Evolutionary conservation across 805 yeast species (phyloP), one percentile per base, ranked within the genome.

Genomic region (Candida coquimbonensis): DNA sequence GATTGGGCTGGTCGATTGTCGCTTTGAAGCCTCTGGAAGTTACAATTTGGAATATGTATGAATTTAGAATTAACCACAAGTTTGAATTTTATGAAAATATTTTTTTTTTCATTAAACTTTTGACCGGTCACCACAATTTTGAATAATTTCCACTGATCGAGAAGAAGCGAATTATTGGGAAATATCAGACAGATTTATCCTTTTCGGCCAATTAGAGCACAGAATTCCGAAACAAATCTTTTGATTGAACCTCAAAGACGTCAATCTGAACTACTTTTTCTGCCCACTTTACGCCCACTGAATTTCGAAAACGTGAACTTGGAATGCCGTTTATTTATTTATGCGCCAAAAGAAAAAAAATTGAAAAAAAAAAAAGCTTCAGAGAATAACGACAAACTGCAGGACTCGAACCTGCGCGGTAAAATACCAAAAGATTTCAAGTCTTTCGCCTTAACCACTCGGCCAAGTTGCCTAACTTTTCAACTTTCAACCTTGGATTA

Each of bases 361-460:
- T 17, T 17, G 3, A 17, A 17, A 17, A 17, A 17, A 17, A 17
- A 17, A 17, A 17, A 34, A 16, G 26, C 44, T 36, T 47, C 47
- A 51, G 56, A 56, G 49, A 52, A 55, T 52, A 47, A 42, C 70
- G 69, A 65, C 69, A 65, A 65, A 59, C 67, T 54, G 70, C 70
- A 64, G 70, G 70, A 64, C 65, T 66, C 60, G 70, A 66, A 66
- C 70, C 66, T 56, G 69, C 70, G 70, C 70, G 69, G 68, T 26
- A 36, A 41, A 41, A 41, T 36, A 26, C 44, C 44, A 41, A 41
- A 41, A 41, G 44, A 41, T 41, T 66, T 65, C 70, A 63, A 66
- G 68, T 65, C 69, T 62, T 63, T 66, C 69, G 67, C 69, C 69
- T 65, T 66, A 65, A 66, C 70, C 69, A 63, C 70, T 65, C 69